These are phyloP conservation scores for Sugiyamaella castrensis DNA, from an alignment of 1,139 yeast genomes.

Conservation along the genomic window DNA sequence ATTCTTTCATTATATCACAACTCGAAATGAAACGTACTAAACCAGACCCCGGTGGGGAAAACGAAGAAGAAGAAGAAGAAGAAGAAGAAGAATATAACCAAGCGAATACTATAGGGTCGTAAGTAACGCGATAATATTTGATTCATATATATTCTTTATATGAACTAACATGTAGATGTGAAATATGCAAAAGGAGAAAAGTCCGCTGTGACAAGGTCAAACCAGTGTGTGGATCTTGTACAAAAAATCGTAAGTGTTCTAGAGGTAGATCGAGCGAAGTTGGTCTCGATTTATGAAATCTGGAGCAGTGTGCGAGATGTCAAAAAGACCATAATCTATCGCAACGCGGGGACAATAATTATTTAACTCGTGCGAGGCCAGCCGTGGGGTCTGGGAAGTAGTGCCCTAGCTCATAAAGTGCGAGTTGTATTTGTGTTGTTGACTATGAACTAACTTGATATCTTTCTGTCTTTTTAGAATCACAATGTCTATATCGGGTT, in stretches of 20 bases:
- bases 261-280: background rate
- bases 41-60: no score
- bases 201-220: constrained; percentile 23
- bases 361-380: no score
- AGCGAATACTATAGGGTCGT: background rate
- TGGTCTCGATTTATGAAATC: background rate
- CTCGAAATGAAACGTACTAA: no score
- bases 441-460: no score
- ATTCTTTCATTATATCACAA: no score
- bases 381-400: no score
- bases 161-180: constrained; percentile 20
- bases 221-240: constrained; percentile 24
- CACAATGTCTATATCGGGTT: constrained; percentile 22
- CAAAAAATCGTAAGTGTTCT: constrained; percentile 20
- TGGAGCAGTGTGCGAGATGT: no score
- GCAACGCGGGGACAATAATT: no score
- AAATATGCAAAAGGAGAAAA: constrained; percentile 24
- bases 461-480: constrained; percentile 9
- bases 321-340: no score
- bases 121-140: background rate
- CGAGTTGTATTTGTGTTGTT: background rate
- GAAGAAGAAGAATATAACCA: no score
- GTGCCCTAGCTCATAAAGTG: no score
- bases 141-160: background rate
- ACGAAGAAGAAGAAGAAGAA: no score